Evolutionary conservation across 192 early-diverging fungal genomes (phyloP).

Genomic region (Entrophospora sp.): DNA sequence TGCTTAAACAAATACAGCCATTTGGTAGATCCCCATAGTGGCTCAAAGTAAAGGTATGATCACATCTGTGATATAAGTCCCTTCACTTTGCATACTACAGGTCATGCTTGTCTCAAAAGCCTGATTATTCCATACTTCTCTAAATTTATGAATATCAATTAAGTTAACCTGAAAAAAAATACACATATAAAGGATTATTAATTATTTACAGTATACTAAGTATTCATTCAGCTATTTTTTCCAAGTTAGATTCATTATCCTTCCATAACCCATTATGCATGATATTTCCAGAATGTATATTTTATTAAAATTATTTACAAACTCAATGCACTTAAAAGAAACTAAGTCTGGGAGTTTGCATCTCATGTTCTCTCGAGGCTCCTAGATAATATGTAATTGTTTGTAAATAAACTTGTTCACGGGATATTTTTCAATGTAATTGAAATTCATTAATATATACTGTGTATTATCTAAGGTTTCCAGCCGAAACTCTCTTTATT

Average conservation of each 20-base stretch:
- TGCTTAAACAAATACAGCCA: conserved; percentile 4
- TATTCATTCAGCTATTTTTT: neutral
- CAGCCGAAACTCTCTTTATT: too few species aligned
- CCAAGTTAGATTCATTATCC: neutral
- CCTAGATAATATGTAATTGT: neutral
- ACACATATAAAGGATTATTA: neutral
- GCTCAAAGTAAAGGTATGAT: conserved; percentile 7
- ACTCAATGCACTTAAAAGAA: neutral
- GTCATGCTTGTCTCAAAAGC: neutral
- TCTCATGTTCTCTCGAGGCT: neutral
- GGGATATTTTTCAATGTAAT: neutral
- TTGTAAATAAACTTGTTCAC: neutral
- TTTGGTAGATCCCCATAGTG: neutral
- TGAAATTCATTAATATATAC: too few species aligned
- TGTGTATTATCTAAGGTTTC: too few species aligned
- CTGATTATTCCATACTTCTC: neutral
- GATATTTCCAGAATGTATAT: neutral
- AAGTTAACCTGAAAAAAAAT: neutral
- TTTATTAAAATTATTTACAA: conserved; percentile 11
- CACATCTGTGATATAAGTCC: conserved; percentile 5
- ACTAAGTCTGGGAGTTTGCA: neutral
- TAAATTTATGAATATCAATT: neutral
- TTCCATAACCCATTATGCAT: neutral
- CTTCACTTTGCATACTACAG: neutral
- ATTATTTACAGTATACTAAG: neutral